Evolutionary conservation across 176 grass and related monocot genomes (phyloP).

Genomic region (Poa annua): DNA sequence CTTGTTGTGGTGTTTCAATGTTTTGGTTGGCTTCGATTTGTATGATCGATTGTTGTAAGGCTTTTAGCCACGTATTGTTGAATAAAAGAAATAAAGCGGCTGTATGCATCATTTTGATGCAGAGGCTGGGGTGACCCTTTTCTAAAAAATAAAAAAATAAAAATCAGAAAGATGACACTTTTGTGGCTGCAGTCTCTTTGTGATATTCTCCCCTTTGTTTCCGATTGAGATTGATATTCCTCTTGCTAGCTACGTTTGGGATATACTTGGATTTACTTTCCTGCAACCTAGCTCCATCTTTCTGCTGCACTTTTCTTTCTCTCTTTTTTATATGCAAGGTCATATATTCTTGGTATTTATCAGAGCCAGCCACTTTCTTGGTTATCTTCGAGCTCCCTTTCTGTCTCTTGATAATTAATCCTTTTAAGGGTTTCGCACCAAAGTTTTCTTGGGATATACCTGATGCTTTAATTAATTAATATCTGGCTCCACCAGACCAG

Average conservation of each 20-base stretch:
- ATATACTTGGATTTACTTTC: constrained; percentile 51
- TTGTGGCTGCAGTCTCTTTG: constrained; percentile 38
- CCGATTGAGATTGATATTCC: constrained; percentile 25
- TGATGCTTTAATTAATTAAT: not conserved
- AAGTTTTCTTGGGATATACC: not conserved
- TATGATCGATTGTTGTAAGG: no score
- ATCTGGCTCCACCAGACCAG: not conserved
- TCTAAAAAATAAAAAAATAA: no score
- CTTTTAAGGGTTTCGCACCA: not conserved
- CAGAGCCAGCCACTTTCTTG: not conserved
- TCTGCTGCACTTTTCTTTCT: not conserved
- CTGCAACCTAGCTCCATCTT: constrained; percentile 39
- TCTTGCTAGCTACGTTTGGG: constrained; percentile 7
- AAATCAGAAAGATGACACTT: constrained; percentile 20
- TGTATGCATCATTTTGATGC: no score
- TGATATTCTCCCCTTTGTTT: constrained; percentile 15
- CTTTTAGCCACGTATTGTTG: no score
- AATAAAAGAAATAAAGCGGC: no score
- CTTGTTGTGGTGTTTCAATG: no score
- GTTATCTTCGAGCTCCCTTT: not conserved
- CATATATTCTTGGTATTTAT: not conserved
- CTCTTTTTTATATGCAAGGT: not conserved
- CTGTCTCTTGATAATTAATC: constrained; percentile 7
- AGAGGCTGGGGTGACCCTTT: no score
- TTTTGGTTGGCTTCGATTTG: no score